phyloP scores from a whole-genome alignment of 768 basidiomycete species.

The Rhodotorula graminis region DNA sequence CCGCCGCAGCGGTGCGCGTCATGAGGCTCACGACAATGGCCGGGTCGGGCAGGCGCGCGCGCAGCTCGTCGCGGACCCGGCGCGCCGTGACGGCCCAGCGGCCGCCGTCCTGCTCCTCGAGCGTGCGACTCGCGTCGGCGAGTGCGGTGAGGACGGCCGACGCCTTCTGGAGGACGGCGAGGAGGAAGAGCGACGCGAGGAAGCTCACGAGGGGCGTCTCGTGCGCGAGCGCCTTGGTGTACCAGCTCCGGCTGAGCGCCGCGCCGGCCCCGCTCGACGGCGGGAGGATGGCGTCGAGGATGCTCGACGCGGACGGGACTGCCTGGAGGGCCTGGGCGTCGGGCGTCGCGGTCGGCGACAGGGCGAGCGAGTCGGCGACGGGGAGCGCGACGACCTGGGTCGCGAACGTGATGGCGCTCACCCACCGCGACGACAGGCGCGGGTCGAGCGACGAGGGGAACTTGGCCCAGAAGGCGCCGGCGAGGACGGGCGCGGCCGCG shows the following conservation, averaged over 20 bases:
- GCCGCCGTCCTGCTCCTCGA: slow-evolving; percentile 65
- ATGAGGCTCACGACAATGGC: slow-evolving; percentile 73
- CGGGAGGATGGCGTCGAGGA: slow-evolving; percentile 77
- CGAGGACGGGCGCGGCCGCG: slow-evolving; percentile 27
- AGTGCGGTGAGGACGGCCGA: slow-evolving; percentile 56
- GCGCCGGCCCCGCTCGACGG: slow-evolving; percentile 42
- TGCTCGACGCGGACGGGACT: slow-evolving; percentile 66
- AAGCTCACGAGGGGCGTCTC: slow-evolving; percentile 74
- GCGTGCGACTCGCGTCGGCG: slow-evolving; percentile 49
- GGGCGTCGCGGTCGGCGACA: slow-evolving; percentile 12
- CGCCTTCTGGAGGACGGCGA: slow-evolving; percentile 70
- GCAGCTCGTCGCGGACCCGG: slow-evolving; percentile 61
- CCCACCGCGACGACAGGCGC: slow-evolving; percentile 82
- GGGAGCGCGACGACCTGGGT: slow-evolving; percentile 72
- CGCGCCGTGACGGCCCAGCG: slow-evolving; percentile 59
- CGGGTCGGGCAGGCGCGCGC: slow-evolving; percentile 69
- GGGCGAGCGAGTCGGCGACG: slow-evolving; percentile 46
- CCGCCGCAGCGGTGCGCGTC: slow-evolving; percentile 24
- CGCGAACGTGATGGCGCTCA: slow-evolving; percentile 78
- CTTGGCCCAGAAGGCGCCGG: slow-evolving; percentile 39
- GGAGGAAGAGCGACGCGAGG: slow-evolving; percentile 70
- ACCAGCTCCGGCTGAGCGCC: slow-evolving; percentile 59
- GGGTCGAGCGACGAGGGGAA: slow-evolving; percentile 61
- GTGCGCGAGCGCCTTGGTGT: slow-evolving; percentile 77
- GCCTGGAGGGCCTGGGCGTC: slow-evolving; percentile 55